Percentiles rank a stretch among this genome's conserved stretches.
Conservation (phyloP, 805 yeast genomes). For the Spathaspora passalidarum region DNA sequence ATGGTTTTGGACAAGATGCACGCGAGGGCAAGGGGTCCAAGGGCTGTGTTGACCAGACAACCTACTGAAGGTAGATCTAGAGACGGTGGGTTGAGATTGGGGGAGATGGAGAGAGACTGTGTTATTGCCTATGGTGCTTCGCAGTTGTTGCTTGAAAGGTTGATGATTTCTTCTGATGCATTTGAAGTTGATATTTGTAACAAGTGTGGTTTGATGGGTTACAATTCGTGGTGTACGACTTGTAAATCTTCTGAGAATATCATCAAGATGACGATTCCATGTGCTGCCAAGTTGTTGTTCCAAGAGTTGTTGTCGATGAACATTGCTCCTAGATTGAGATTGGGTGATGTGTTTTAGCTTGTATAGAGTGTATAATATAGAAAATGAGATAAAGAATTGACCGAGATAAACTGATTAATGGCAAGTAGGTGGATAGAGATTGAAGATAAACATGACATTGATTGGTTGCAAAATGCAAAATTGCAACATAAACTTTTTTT, state of each 20-base stretch:
- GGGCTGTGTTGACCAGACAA: slow-evolving; percentile 96
- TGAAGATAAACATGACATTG: no score
- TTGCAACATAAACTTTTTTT: neutral
- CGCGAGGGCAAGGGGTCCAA: slow-evolving; percentile 98
- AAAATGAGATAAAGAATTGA: no score
- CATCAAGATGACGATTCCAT: slow-evolving; percentile 93
- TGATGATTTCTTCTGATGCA: slow-evolving; percentile 96
- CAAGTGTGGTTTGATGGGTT: slow-evolving; percentile 94
- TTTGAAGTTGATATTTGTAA: slow-evolving; percentile 96
- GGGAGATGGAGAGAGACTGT: slow-evolving; percentile 99
- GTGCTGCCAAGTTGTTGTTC: slow-evolving; percentile 96
- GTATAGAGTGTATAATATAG: no score
- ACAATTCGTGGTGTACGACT: slow-evolving; percentile 96
- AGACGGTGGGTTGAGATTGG: slow-evolving; percentile 98
- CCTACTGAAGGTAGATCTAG: slow-evolving; percentile 99
- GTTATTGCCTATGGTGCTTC: slow-evolving; percentile 99
- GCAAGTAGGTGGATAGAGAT: no score
- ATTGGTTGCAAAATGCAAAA: neutral
- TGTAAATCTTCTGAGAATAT: slow-evolving; percentile 86
- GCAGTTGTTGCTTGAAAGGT: slow-evolving; percentile 85
- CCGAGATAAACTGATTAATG: no score
- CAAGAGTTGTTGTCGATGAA: slow-evolving; percentile 98
- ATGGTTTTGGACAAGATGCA: slow-evolving; percentile 99
- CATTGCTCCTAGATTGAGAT: slow-evolving; percentile 90
- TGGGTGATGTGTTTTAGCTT: slow-evolving; percentile 75